phyloP scores from a whole-genome alignment of 129 eudicot species.

The Flaveria bidentis region DNA sequence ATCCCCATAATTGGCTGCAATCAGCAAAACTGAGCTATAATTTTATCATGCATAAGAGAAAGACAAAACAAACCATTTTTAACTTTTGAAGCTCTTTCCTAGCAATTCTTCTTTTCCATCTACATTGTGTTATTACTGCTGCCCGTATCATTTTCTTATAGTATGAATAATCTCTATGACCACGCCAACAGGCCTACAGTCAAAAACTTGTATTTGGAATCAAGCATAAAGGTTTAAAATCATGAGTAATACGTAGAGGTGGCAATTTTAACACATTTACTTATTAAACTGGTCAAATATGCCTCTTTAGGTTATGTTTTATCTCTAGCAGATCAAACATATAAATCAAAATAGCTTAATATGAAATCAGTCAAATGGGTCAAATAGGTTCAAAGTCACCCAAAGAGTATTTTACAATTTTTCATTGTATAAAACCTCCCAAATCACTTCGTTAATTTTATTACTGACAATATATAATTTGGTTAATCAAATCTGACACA shows the following conservation, averaged over 20 bases:
- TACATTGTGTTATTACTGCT: constrained; percentile 71
- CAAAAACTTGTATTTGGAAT: constrained; percentile 17
- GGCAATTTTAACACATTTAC: background rate
- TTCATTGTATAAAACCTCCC: background rate
- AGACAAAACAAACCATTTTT: constrained; percentile 67
- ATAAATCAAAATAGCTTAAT: background rate
- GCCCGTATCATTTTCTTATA: constrained; percentile 70
- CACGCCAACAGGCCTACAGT: constrained; percentile 80
- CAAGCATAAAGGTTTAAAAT: constrained; percentile 5
- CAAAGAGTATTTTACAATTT: background rate
- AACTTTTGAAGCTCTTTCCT: constrained; percentile 79
- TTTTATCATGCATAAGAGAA: constrained; percentile 19
- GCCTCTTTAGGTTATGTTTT: background rate
- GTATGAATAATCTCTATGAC: constrained; percentile 62
- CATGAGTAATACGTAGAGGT: constrained; percentile 16
- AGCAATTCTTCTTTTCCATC: constrained; percentile 89
- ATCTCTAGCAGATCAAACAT: constrained; percentile 7
- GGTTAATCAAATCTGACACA: background rate
- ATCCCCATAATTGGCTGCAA: background rate
- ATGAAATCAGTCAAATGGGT: background rate
- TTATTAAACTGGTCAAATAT: constrained; percentile 11
- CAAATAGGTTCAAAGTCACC: background rate
- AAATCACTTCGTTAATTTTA: background rate
- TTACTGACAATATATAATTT: background rate
- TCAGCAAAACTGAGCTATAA: constrained; percentile 13